Percentiles rank a stretch among this genome's conserved stretches.
phyloP scores from a whole-genome alignment of 2,329 filamentous ascomycete genomes.

The Hypoxylon sp. region DNA sequence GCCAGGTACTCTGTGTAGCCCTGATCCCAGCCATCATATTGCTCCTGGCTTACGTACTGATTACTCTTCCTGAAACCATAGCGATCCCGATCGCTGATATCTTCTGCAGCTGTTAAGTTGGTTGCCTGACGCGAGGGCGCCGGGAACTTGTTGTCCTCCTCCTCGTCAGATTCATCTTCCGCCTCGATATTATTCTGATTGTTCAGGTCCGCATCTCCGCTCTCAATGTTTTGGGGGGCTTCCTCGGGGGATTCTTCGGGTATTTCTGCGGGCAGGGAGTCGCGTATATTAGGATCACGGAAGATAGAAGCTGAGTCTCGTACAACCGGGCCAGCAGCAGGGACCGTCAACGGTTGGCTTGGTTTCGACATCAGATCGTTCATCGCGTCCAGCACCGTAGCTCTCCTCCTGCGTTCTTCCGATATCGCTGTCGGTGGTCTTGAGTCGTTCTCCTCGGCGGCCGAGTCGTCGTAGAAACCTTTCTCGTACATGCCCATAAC shows the following conservation, averaged over 20 bases:
- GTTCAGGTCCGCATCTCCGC: constrained; percentile 10
- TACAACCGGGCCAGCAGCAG: constrained; percentile 37
- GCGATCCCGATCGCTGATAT: constrained; percentile 74
- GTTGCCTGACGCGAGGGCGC: constrained; percentile 45
- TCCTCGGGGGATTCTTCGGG: constrained; percentile 18
- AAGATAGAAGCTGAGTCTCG: constrained; percentile 57
- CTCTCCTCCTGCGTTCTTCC: constrained; percentile 54
- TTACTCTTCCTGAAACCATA: constrained; percentile 94
- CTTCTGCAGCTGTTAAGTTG: constrained; percentile 54
- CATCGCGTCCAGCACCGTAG: constrained; percentile 57
- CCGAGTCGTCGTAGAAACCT: constrained; percentile 67
- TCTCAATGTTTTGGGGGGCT: constrained; percentile 2
- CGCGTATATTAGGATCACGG: constrained; percentile 51
- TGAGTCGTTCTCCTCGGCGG: constrained; percentile 57
- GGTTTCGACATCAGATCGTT: constrained; percentile 52
- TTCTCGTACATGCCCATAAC: constrained; percentile 78
- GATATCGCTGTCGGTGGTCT: constrained; percentile 55
- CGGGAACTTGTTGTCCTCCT: constrained; percentile 26
- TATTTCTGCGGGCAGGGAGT: constrained; percentile 51
- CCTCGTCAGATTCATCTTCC: constrained; percentile 14
- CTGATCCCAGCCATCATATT: constrained; percentile 85
- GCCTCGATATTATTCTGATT: background rate
- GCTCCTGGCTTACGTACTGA: constrained; percentile 78
- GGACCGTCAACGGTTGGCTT: constrained; percentile 32
- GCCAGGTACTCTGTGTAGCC: constrained; percentile 80